Evolutionary conservation across 495 filamentous ascomycete genomes (phyloP).

Genomic region (Penicillium cosmopolitanum): DNA sequence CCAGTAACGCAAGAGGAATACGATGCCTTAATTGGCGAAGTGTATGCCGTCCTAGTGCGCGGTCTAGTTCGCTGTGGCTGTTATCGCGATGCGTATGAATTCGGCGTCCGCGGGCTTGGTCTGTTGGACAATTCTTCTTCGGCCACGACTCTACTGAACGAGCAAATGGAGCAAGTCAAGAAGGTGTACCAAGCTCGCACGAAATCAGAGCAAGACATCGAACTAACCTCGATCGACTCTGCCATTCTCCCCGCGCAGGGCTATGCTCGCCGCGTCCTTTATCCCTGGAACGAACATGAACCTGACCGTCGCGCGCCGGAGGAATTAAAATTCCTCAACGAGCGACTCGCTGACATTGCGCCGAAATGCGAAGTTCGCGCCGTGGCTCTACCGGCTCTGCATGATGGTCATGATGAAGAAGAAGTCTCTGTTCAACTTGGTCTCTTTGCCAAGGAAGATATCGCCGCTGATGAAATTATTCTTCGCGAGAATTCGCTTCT

Average conservation of each 20-base stretch:
- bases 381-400: conserved; percentile 70
- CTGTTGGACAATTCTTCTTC: conserved; percentile 22
- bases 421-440: conserved; percentile 72
- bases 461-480: conserved; percentile 74
- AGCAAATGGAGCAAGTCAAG: conserved; percentile 36
- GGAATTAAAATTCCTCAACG: conserved; percentile 69
- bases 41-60: conserved; percentile 51
- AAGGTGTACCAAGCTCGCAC: conserved; percentile 28
- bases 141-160: conserved; percentile 20
- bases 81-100: conserved; percentile 69
- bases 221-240: conserved; percentile 41
- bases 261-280: conserved; percentile 80
- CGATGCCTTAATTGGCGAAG: conserved; percentile 40
- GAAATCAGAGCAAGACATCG: conserved; percentile 42
- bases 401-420: conserved; percentile 41
- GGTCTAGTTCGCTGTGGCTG: conserved; percentile 69
- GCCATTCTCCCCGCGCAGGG: conserved; percentile 70
- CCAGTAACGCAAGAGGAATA: conserved; percentile 47
- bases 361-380: conserved; percentile 72
- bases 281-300: conserved; percentile 92
- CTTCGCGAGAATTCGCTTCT: conserved; percentile 78
- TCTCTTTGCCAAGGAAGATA: conserved; percentile 83
- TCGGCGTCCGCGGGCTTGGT: conserved; percentile 52
- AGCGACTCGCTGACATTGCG: conserved; percentile 63
- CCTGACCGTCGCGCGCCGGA: conserved; percentile 77